Conservation (phyloP, 345 rosid species). For the Syzygium aromaticum region DNA sequence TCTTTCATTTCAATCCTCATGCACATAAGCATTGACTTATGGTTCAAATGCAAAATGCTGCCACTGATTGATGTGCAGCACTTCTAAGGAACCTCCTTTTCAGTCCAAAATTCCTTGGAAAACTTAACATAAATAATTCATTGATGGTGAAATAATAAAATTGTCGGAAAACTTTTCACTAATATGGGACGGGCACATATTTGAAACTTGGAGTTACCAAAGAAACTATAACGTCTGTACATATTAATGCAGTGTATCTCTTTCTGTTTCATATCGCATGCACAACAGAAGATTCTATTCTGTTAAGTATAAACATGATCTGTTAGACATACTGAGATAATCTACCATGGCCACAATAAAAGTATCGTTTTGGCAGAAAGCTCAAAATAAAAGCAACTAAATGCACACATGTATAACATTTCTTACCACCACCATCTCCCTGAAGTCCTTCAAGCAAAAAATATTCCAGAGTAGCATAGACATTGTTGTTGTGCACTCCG, state of each 20-base stretch:
- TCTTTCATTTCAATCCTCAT: not conserved
- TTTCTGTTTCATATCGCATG: not conserved
- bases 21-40: not conserved
- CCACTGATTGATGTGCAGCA: not conserved
- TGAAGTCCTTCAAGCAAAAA: conserved; percentile 58
- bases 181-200: not conserved
- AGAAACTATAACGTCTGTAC: not conserved
- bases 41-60: not conserved
- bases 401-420: not conserved
- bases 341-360: not conserved
- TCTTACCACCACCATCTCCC: conserved; percentile 69
- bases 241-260: not conserved
- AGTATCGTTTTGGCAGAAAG: not conserved
- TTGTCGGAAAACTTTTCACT: not conserved
- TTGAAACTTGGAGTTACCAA: not conserved
- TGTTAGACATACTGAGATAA: not conserved
- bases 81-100: not conserved
- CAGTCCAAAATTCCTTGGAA: not conserved
- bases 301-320: not conserved
- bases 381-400: not conserved
- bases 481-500: conserved; percentile 28
- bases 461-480: conserved; percentile 58
- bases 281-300: not conserved
- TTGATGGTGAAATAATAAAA: not conserved
- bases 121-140: not conserved